Evolutionary conservation across 768 basidiomycete species (phyloP).

Genomic region (Lenzites betulinus): DNA sequence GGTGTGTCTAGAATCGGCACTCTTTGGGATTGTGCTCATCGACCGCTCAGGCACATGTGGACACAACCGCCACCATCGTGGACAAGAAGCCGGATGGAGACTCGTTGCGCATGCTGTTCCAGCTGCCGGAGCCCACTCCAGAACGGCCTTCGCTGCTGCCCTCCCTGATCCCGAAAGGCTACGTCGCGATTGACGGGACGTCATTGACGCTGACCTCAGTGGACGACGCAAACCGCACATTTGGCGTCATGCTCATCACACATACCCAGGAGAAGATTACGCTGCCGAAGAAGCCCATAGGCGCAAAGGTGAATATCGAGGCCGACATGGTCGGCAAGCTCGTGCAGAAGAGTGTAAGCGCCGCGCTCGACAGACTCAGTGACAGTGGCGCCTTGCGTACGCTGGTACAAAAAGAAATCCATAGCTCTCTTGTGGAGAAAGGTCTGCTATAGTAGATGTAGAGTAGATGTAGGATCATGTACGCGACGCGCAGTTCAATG

Average conservation of each 20-base stretch:
- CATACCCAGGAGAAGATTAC: conserved; percentile 92
- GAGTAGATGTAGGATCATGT: not conserved
- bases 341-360: conserved; percentile 79
- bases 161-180: conserved; percentile 93
- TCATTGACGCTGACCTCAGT: conserved; percentile 90
- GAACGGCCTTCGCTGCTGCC: conserved; percentile 65
- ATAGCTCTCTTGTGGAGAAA: conserved; percentile 52
- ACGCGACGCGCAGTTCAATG: not conserved
- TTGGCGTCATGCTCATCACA: conserved; percentile 93
- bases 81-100: conserved; percentile 75
- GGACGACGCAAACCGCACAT: conserved; percentile 57
- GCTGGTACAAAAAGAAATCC: conserved; percentile 60
- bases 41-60: conserved; percentile 81
- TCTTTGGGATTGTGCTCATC: not conserved
- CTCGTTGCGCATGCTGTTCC: conserved; percentile 83
- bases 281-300: conserved; percentile 70
- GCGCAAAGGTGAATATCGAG: conserved; percentile 90
- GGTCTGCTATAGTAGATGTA: conserved; percentile 32
- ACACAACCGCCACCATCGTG: conserved; percentile 79
- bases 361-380: conserved; percentile 64
- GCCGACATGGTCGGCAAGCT: conserved; percentile 95
- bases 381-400: conserved; percentile 46
- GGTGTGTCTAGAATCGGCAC: conserved; percentile 41
- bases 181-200: conserved; percentile 90
- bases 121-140: conserved; percentile 61